Base-by-base conservation (phyloP, 1,284 basidiomycete species). In the Tilletiopsis washingtonensis region DNA sequence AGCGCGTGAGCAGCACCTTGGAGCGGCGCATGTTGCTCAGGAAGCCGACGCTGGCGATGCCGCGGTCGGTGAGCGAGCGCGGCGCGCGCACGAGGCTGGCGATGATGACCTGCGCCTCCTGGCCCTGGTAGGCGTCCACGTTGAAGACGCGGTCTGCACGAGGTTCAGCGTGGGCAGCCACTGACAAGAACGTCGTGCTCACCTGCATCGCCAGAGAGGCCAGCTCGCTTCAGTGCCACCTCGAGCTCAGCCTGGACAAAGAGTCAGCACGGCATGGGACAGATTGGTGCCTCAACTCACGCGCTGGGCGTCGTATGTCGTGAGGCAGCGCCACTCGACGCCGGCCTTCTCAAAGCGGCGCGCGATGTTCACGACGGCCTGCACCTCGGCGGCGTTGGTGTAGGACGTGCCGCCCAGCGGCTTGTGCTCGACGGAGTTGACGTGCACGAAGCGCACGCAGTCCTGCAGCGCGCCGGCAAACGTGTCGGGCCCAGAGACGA, bases 1-100 rank as follows among this genome's bases (percentile, higher is more conserved):
- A n/a, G 14, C 44, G 23, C 15, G 44, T 52, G 29, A 52, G 24
- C 25, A 47, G 34, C 15, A 52, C 50, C n/a, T 52, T 52, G 15
- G 37, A 25, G 12, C 50, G 14, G 25, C 48, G 37, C 39, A 38
- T 17, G 19, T 47, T 49, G 4, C n/a, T 49, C 14, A 52, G 43
- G 32, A 52, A 52, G 12, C 50, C 45, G n/a, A 29, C 23, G 2
- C 29, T 38, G 7, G 21, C 17, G 21, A 38, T 46, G 21, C 45
- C 45, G n/a, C n/a, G n/a, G n/a, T n/a, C n/a, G n/a, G n/a, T n/a
- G n/a, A n/a, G n/a, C n/a, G n/a, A n/a, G n/a, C n/a, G n/a, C n/a
- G n/a, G n/a, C 24, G 51, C 50, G 7, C 40, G 21, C n/a, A 52
- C 50, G 7, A 52, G 37, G 6, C 36, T 40, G 23, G 50, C 14